A percentile compares a stretch with the other conserved stretches of the same genome.
Conservation (phyloP, 192 early-diverging fungal species). For the Umbelopsis sp. region DNA sequence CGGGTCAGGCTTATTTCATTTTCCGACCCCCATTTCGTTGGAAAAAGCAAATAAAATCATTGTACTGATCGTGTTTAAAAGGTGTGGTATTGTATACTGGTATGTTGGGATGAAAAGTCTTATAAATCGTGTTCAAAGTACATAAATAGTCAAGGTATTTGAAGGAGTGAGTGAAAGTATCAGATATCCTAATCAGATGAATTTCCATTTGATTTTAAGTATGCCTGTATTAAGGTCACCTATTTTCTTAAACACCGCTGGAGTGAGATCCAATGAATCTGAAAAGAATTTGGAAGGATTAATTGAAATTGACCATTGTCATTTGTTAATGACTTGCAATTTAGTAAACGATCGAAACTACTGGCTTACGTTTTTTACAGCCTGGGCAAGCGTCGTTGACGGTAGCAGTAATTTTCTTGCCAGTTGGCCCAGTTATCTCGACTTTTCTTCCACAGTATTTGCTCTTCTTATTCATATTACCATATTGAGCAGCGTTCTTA, state of each 20-base stretch:
- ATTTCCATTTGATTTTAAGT: conserved; percentile 26
- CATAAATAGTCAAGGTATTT: neutral
- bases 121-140: neutral
- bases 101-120: neutral
- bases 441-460: conserved; percentile 42
- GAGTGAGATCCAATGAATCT: conserved; percentile 11
- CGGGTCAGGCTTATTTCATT: neutral
- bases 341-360: conserved; percentile 43
- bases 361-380: conserved; percentile 34
- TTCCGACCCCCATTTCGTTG: neutral
- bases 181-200: conserved; percentile 6
- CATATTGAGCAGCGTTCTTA: conserved; percentile 39
- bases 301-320: neutral
- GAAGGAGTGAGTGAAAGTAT: neutral
- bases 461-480: conserved; percentile 32
- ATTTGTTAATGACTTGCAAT: too few species aligned
- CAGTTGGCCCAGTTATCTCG: conserved; percentile 33
- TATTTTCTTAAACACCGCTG: conserved; percentile 14
- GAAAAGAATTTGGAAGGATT: conserved; percentile 8
- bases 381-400: conserved; percentile 48
- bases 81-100: neutral
- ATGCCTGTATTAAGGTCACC: conserved; percentile 27
- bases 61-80: too few species aligned
- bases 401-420: conserved; percentile 37
- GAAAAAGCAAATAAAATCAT: too few species aligned